phyloP scores from a whole-genome alignment of 192 early-diverging fungal species.

The Podila minutissima region DNA sequence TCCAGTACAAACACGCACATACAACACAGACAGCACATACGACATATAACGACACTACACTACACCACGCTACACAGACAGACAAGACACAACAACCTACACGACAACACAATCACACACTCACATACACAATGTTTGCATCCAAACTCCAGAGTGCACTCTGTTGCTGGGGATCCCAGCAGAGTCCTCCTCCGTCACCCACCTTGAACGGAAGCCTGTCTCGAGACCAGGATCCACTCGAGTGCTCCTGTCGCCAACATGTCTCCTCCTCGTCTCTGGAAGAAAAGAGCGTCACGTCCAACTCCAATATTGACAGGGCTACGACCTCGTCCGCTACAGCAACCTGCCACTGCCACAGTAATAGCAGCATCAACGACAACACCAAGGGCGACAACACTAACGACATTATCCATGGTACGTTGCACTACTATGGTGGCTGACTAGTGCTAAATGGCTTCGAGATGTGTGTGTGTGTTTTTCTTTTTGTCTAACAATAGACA shows the following conservation, averaged over 20 bases:
- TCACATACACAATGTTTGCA: not conserved
- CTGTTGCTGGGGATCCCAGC: conserved; percentile 36
- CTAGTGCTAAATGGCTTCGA: too few relatives aligned
- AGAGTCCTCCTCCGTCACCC: conserved; percentile 37
- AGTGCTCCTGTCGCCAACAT: too few relatives aligned
- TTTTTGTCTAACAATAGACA: too few relatives aligned
- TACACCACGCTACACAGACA: not conserved
- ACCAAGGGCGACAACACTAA: not conserved
- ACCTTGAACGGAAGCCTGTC: not conserved
- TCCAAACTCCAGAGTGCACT: conserved; percentile 21
- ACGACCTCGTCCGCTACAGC: not conserved
- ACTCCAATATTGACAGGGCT: not conserved
- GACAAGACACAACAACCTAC: not conserved
- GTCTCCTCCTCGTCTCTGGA: too few relatives aligned
- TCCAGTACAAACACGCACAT: too few relatives aligned
- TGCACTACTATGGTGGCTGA: too few relatives aligned
- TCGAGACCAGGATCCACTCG: not conserved
- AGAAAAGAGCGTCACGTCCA: not conserved
- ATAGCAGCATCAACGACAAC: not conserved
- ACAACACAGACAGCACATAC: too few relatives aligned
- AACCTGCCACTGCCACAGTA: not conserved
- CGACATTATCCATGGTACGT: not conserved
- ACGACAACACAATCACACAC: not conserved
- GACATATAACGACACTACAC: too few relatives aligned
- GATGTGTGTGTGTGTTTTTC: too few relatives aligned